These are phyloP conservation scores for Herpetomonas tarakana DNA, from an alignment of 208 protist genomes.

Conservation along the genomic window DNA sequence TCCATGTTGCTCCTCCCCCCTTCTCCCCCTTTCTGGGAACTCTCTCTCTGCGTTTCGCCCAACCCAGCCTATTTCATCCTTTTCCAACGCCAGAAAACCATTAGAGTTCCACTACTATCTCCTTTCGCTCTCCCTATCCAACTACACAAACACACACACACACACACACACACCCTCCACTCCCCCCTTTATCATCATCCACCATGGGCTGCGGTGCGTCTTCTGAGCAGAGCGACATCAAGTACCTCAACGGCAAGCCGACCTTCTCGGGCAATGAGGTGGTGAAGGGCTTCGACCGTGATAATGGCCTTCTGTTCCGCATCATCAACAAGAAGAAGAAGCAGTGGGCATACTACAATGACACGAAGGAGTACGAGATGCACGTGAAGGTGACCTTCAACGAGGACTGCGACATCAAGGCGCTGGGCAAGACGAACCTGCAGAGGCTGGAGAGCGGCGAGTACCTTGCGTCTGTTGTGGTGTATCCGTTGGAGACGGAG, in stretches of 20 bases:
- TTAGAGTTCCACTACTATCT: slow-evolving; percentile 7
- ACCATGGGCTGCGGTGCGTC: slow-evolving; percentile 82
- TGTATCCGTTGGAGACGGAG: slow-evolving; percentile 73
- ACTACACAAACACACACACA: no score
- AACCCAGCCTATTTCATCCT: slow-evolving; percentile 1
- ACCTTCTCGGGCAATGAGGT: slow-evolving; percentile 69
- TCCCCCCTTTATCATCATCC: neutral
- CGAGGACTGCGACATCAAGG: slow-evolving; percentile 70
- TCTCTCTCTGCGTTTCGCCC: neutral
- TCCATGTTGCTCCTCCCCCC: no score
- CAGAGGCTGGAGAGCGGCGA: slow-evolving; percentile 54
- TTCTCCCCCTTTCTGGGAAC: no score
- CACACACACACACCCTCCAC: no score
- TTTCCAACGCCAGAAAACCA: neutral
- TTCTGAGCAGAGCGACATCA: slow-evolving; percentile 25
- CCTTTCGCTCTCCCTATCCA: slow-evolving; percentile 5
- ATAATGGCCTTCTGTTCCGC: slow-evolving; percentile 82
- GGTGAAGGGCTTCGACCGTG: slow-evolving; percentile 68
- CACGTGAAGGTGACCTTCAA: slow-evolving; percentile 74
- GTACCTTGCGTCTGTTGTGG: slow-evolving; percentile 52
- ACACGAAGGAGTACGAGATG: slow-evolving; percentile 83
- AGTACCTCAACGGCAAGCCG: slow-evolving; percentile 67
- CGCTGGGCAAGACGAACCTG: slow-evolving; percentile 67
- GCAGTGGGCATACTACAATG: slow-evolving; percentile 90
- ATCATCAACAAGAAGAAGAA: slow-evolving; percentile 76